Evolutionary conservation across 2,329 filamentous ascomycete species (phyloP).

Genomic region (Colletotrichum costaricense): DNA sequence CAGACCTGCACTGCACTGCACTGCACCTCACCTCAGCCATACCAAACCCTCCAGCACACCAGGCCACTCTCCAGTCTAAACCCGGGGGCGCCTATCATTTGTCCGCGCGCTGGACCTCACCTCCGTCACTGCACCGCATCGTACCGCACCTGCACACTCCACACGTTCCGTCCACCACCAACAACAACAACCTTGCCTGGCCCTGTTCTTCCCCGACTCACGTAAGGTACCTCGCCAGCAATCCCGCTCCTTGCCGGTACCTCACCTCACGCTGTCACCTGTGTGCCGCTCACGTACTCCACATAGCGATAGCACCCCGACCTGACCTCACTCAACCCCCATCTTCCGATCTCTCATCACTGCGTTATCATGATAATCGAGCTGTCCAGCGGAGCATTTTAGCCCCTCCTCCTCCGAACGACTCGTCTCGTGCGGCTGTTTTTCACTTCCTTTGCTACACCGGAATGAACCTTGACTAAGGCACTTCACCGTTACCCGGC

Average conservation of each 20-base stretch:
- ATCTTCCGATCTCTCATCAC: conserved; percentile 28
- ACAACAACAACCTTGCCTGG: neutral
- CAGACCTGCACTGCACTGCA: neutral
- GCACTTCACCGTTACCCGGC: neutral
- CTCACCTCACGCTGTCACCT: neutral
- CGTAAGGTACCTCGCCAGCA: conserved; percentile 17
- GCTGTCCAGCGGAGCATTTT: conserved; percentile 12
- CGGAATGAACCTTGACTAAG: conserved; percentile 16
- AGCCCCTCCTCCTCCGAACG: conserved; percentile 9
- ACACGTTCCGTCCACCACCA: conserved; percentile 14
- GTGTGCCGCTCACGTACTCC: conserved; percentile 21
- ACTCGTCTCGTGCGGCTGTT: conserved; percentile 4
- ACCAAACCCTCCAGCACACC: too few species aligned
- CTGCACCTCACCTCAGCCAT: conserved; percentile 21
- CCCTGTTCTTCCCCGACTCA: neutral
- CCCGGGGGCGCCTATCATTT: neutral
- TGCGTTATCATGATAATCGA: conserved; percentile 34
- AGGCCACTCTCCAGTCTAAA: too few species aligned
- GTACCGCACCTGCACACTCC: neutral
- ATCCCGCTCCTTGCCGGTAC: conserved; percentile 12
- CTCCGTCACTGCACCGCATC: conserved; percentile 17
- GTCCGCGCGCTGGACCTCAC: conserved; percentile 28
- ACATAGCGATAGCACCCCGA: conserved; percentile 31
- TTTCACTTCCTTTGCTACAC: conserved; percentile 6
- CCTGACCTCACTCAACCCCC: conserved; percentile 26